A percentile compares a stretch with the other conserved stretches of the same genome.
Conservation (phyloP, 2,329 filamentous ascomycete genomes). For the Onygenales sp. region DNA sequence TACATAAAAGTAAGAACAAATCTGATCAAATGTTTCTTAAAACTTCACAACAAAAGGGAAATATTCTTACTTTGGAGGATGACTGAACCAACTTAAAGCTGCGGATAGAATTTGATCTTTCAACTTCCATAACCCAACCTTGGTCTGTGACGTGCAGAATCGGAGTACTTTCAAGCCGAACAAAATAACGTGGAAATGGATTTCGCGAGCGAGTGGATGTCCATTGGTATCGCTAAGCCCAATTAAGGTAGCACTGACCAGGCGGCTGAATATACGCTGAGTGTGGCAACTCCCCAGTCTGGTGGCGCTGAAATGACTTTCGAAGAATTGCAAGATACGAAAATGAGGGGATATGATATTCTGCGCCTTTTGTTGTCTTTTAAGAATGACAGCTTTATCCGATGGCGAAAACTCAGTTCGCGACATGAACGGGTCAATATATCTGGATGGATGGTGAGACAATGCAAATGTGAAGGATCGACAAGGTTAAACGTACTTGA, state of each 20-base stretch:
- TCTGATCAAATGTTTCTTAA: conserved; percentile 5
- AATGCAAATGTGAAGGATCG: not conserved
- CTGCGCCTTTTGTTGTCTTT: conserved; percentile 68
- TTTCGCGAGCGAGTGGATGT: conserved; percentile 82
- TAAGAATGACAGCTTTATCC: conserved; percentile 64
- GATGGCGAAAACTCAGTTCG: conserved; percentile 90
- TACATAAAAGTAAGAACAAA: conserved; percentile 18
- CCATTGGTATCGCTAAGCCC: conserved; percentile 60
- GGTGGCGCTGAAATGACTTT: conserved; percentile 89
- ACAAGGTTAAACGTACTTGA: conserved; percentile 40
- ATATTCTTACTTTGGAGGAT: conserved; percentile 52
- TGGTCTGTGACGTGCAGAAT: conserved; percentile 55
- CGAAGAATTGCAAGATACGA: conserved; percentile 76
- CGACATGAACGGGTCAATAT: conserved; percentile 79
- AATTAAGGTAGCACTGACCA: conserved; percentile 70
- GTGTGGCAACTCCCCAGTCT: conserved; percentile 75
- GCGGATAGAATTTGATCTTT: conserved; percentile 86
- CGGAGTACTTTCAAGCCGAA: conserved; percentile 72
- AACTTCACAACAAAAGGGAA: not conserved
- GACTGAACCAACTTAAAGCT: conserved; percentile 78
- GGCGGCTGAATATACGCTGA: conserved; percentile 69
- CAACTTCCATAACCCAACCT: conserved; percentile 65
- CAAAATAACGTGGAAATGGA: conserved; percentile 81
- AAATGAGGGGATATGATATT: conserved; percentile 80
- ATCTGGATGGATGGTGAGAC: conserved; percentile 32